Evolutionary conservation across 2,329 filamentous ascomycete genomes (phyloP).

Genomic region (Tolypocladium pustulatum): DNA sequence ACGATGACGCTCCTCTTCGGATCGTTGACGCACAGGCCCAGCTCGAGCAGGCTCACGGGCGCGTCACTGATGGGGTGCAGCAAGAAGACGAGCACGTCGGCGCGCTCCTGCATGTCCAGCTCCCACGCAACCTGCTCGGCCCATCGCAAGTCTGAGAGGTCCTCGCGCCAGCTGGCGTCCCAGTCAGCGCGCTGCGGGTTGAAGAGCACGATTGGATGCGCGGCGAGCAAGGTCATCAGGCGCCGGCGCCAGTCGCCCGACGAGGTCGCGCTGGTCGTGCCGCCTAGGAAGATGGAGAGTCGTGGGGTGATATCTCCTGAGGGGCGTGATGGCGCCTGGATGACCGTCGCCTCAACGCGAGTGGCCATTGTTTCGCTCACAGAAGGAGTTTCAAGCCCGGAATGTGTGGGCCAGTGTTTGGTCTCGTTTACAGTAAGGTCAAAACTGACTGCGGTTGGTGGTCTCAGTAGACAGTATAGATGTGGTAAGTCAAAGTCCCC

Average conservation of each 20-base stretch:
- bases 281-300: constrained; percentile 45
- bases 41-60: constrained; percentile 48
- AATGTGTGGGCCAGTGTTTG: too few relatives aligned
- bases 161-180: constrained; percentile 42
- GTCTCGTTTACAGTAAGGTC: background rate
- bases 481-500: background rate
- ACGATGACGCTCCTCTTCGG: constrained; percentile 35
- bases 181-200: constrained; percentile 48
- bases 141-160: constrained; percentile 35
- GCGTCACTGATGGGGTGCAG: constrained; percentile 42
- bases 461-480: background rate
- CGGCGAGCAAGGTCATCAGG: constrained; percentile 28
- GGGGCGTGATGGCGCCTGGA: constrained; percentile 16
- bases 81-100: constrained; percentile 45
- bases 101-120: constrained; percentile 41
- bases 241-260: constrained; percentile 39
- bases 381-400: background rate
- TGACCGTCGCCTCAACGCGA: constrained; percentile 4
- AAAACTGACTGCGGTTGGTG: background rate
- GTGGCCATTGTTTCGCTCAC: background rate
- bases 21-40: constrained; percentile 39
- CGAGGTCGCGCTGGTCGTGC: constrained; percentile 35
- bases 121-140: constrained; percentile 51
- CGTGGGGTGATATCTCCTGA: constrained; percentile 4
- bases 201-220: constrained; percentile 40